Conservation (phyloP, 768 basidiomycete genomes). For the Cantharellus cinnabarinus region DNA sequence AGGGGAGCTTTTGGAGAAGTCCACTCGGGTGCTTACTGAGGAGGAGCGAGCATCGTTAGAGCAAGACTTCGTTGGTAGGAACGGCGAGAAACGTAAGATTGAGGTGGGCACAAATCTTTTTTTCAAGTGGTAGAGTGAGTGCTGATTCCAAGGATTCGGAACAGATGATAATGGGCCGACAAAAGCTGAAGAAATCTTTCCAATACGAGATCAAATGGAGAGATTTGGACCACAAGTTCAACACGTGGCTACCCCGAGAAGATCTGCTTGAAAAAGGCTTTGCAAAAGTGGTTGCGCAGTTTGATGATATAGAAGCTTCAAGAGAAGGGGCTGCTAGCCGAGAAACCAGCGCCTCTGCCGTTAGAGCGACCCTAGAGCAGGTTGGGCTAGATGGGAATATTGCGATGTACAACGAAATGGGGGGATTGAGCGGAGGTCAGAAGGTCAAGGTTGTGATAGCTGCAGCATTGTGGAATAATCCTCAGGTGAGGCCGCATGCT, state of each 20-base stretch:
- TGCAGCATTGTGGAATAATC: conserved; percentile 91
- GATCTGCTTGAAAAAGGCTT: conserved; percentile 73
- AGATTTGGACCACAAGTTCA: conserved; percentile 65
- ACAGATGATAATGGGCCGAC: conserved; percentile 76
- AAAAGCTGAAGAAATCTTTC: conserved; percentile 90
- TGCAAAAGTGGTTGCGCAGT: conserved; percentile 75
- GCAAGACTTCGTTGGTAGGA: conserved; percentile 75
- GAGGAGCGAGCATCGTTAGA: conserved; percentile 67
- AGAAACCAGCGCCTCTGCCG: conserved; percentile 60
- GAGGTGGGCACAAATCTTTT: conserved; percentile 34
- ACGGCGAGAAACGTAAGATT: conserved; percentile 75
- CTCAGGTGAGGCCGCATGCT: conserved; percentile 31
- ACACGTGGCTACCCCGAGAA: conserved; percentile 83
- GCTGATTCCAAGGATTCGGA: background rate
- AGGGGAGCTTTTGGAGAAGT: conserved; percentile 84
- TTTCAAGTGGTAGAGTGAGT: conserved; percentile 1
- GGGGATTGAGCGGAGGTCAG: conserved; percentile 86
- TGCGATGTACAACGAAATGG: conserved; percentile 94
- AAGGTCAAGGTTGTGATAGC: conserved; percentile 94
- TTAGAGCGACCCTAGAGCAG: conserved; percentile 84
- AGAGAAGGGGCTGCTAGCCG: conserved; percentile 85
- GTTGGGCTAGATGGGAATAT: conserved; percentile 95
- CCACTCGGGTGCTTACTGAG: conserved; percentile 70
- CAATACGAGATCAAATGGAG: conserved; percentile 87
- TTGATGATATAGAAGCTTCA: conserved; percentile 91